phyloP scores from a whole-genome alignment of 306 rosid species.

The Carpinus viminea region DNA sequence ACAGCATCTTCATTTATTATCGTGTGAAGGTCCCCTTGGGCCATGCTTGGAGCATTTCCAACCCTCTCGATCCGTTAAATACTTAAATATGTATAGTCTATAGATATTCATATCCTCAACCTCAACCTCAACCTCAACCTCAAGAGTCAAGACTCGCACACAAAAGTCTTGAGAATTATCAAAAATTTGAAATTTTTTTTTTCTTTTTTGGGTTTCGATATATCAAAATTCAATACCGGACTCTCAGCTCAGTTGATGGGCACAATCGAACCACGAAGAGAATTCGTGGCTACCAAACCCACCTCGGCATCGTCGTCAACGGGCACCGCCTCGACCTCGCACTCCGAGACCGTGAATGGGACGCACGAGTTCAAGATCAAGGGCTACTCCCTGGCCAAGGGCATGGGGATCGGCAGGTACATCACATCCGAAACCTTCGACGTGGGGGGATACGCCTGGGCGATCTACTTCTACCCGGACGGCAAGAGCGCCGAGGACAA shows the following conservation, averaged over 20 bases:
- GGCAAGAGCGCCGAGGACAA: slow-evolving; percentile 60
- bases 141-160: no score
- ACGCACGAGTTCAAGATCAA: slow-evolving; percentile 54
- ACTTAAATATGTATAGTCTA: no score
- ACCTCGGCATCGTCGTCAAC: slow-evolving; percentile 11
- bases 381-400: slow-evolving; percentile 56
- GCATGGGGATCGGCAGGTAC: slow-evolving; percentile 61
- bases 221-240: no score
- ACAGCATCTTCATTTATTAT: no score
- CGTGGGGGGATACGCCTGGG: slow-evolving; percentile 65
- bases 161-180: neutral
- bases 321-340: slow-evolving; percentile 44
- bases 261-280: slow-evolving; percentile 40
- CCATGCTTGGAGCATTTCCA: no score
- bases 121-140: no score
- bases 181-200: neutral
- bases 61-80: no score
- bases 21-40: no score
- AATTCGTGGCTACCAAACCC: slow-evolving; percentile 23
- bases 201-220: no score
- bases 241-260: slow-evolving; percentile 48
- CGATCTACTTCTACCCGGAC: slow-evolving; percentile 66
- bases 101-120: no score
- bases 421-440: slow-evolving; percentile 54
- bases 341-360: slow-evolving; percentile 54